phyloP scores from a whole-genome alignment of 208 protist genomes.

The Trypanosoma rangeli region DNA sequence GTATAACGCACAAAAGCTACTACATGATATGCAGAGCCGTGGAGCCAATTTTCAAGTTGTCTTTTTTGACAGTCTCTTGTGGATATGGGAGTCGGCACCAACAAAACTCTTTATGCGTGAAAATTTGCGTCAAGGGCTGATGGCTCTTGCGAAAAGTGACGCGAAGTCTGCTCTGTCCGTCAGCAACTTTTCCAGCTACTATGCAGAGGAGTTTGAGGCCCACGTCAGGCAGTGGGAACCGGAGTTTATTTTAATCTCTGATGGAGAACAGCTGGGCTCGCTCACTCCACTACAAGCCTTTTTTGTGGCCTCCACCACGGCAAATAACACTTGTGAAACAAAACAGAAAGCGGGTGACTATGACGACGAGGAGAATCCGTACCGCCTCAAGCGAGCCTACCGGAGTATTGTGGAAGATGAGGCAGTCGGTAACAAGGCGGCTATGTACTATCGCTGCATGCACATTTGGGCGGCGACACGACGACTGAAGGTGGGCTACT shows the following conservation, averaged over 20 bases:
- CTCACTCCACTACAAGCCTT: slow-evolving; percentile 49
- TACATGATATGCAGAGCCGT: slow-evolving; percentile 64
- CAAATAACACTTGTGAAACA: not conserved
- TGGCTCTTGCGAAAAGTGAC: slow-evolving; percentile 38
- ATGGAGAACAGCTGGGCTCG: slow-evolving; percentile 83
- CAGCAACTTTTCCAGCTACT: slow-evolving; percentile 69
- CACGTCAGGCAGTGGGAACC: slow-evolving; percentile 73
- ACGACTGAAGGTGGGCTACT: slow-evolving; percentile 81
- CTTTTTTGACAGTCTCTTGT: slow-evolving; percentile 73
- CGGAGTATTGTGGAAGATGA: slow-evolving; percentile 78
- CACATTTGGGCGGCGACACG: slow-evolving; percentile 63
- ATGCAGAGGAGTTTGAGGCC: slow-evolving; percentile 52
- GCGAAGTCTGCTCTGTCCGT: slow-evolving; percentile 41
- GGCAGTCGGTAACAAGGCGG: slow-evolving; percentile 49
- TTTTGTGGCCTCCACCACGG: slow-evolving; percentile 30
- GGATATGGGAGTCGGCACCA: slow-evolving; percentile 78
- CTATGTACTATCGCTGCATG: slow-evolving; percentile 82
- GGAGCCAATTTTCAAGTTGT: slow-evolving; percentile 84
- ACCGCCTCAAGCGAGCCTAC: slow-evolving; percentile 35
- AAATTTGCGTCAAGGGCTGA: slow-evolving; percentile 49
- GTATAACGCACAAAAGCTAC: slow-evolving; percentile 80
- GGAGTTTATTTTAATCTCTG: slow-evolving; percentile 87
- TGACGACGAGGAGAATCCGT: not conserved
- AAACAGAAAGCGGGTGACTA: not conserved
- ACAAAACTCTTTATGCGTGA: slow-evolving; percentile 86